A percentile compares a stretch with the other conserved stretches of the same genome.
These are phyloP conservation scores for Coemansia sp. DNA, from an alignment of 192 early-diverging fungal species.

Conservation along the genomic window DNA sequence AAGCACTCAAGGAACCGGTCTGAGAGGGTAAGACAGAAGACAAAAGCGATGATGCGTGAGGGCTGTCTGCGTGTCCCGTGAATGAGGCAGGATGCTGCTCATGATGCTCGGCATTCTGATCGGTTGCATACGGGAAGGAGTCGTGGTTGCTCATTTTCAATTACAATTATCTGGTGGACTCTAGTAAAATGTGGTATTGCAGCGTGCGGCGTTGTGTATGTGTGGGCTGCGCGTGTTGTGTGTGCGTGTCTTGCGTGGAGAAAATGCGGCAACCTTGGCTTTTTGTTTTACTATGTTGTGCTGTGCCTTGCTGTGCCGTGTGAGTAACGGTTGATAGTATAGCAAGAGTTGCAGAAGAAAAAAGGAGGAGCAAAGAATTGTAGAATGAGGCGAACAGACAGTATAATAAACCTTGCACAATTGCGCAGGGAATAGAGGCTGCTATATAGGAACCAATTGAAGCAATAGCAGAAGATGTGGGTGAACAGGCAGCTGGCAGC, in stretches of 20 bases:
- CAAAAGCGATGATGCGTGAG: not conserved
- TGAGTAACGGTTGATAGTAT: not conserved
- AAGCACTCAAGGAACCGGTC: conserved; percentile 17
- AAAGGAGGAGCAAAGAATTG: not conserved
- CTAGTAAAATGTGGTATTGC: not conserved
- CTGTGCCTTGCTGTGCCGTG: not conserved
- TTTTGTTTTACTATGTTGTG: not conserved
- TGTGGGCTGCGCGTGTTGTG: conserved; percentile 7
- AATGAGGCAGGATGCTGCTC: conserved; percentile 12
- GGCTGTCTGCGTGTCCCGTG: conserved; percentile 7
- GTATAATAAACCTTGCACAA: conserved; percentile 21
- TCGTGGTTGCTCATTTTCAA: conserved; percentile 21
- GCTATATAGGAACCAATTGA: conserved; percentile 7
- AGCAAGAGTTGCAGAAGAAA: not conserved
- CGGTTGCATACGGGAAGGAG: conserved; percentile 29
- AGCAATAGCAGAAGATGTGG: conserved; percentile 4
- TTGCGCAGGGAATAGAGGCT: conserved; percentile 8
- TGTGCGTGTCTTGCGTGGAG: conserved; percentile 6
- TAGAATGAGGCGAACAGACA: conserved; percentile 1
- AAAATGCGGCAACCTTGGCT: not conserved
- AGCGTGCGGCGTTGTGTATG: not conserved
- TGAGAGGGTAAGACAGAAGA: conserved; percentile 4
- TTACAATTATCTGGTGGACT: not conserved
- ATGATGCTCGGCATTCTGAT: conserved; percentile 31
- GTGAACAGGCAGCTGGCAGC: not conserved